A percentile compares a stretch with the other conserved stretches of the same genome.
Conservation (phyloP, 2,329 filamentous ascomycete genomes). For the Hypoxylon sp. region DNA sequence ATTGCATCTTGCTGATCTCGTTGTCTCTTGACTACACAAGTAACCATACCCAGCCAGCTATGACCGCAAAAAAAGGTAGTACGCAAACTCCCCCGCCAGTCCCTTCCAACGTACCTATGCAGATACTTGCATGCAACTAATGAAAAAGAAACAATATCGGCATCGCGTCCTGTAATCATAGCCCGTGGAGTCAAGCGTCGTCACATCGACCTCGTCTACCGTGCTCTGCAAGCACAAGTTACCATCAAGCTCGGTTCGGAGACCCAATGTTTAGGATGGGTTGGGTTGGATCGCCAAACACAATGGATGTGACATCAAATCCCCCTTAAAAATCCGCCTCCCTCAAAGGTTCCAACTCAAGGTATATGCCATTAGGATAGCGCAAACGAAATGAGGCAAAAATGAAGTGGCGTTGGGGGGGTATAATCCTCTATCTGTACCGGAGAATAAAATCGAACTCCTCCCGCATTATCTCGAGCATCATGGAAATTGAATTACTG, state of each 20-base stretch:
- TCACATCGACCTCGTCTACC: constrained; percentile 17
- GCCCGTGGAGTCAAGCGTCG: constrained; percentile 29
- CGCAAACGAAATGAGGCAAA: constrained; percentile 19
- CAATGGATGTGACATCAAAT: constrained; percentile 5
- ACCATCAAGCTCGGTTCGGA: constrained; percentile 2
- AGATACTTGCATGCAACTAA: constrained; percentile 24
- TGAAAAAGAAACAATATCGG: constrained; percentile 32
- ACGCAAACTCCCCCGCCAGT: constrained; percentile 33
- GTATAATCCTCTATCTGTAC: constrained; percentile 43
- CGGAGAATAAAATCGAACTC: constrained; percentile 32
- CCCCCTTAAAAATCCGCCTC: constrained; percentile 16
- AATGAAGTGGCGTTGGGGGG: constrained; percentile 27
- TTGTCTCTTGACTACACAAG: constrained; percentile 24
- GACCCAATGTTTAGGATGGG: constrained; percentile 4
- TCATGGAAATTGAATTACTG: constrained; percentile 22
- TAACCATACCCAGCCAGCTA: constrained; percentile 11
- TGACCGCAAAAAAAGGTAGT: constrained; percentile 17
- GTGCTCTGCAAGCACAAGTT: constrained; percentile 6
- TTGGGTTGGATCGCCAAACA: constrained; percentile 5
- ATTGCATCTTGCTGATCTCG: constrained; percentile 25
- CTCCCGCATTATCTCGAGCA: constrained; percentile 32
- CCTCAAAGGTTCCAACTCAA: constrained; percentile 13
- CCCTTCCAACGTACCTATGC: constrained; percentile 38
- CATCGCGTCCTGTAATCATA: constrained; percentile 38
- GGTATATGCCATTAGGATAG: constrained; percentile 12